These are phyloP conservation scores for Sporormia fimetaria DNA, from an alignment of 495 filamentous ascomycete species.

Conservation along the genomic window DNA sequence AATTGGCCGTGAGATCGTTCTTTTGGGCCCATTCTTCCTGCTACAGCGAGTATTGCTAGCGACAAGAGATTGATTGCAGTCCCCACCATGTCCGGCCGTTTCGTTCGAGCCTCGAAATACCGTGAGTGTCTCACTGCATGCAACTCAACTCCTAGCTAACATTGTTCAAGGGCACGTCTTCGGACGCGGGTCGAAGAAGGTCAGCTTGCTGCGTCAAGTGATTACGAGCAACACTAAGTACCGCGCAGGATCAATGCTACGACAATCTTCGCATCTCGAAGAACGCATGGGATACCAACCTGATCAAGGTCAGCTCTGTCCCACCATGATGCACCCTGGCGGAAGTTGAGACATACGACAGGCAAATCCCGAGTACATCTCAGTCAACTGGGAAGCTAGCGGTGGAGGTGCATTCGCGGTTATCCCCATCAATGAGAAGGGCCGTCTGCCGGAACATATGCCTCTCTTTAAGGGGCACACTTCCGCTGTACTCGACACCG, in stretches of 20 bases:
- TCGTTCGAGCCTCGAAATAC: constrained; percentile 97
- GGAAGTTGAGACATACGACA: constrained; percentile 30
- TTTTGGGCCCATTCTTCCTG: no score
- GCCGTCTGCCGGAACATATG: constrained; percentile 81
- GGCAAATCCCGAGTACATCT: constrained; percentile 91
- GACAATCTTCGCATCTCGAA: constrained; percentile 89
- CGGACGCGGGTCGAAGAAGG: constrained; percentile 84
- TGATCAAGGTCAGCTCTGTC: constrained; percentile 63
- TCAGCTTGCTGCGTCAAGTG: neutral
- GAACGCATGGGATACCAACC: constrained; percentile 98
- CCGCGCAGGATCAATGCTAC: constrained; percentile 70
- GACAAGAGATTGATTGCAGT: no score
- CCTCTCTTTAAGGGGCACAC: constrained; percentile 95
- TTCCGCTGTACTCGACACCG: constrained; percentile 88
- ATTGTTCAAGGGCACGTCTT: constrained; percentile 79
- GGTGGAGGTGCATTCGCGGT: constrained; percentile 96
- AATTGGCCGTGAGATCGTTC: no score
- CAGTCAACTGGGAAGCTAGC: constrained; percentile 97
- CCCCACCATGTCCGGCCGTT: constrained; percentile 74
- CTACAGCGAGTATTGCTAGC: no score
- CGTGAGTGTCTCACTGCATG: constrained; percentile 51
- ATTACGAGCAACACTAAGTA: constrained; percentile 8
- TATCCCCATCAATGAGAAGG: constrained; percentile 78
- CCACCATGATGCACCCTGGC: neutral
- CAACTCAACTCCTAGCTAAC: constrained; percentile 30